Evolutionary conservation across 495 filamentous ascomycete species (phyloP).

Genomic region (Neurospora sp.): DNA sequence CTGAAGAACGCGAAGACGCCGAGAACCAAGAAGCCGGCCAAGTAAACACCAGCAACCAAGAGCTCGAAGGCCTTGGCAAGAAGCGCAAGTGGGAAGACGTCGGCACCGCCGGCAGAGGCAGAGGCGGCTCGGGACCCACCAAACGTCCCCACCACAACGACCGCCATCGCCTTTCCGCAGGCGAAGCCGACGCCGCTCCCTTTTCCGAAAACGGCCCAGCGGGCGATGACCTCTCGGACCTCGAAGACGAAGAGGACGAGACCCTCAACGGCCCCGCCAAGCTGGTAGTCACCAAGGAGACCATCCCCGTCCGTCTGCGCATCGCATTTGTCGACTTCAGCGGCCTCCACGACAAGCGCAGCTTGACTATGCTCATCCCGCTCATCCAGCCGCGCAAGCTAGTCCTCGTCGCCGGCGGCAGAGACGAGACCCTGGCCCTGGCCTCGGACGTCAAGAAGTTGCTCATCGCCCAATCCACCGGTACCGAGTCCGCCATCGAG

Average conservation of each 20-base stretch:
- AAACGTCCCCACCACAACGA: conserved; percentile 27
- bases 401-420: conserved; percentile 72
- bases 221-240: conserved; percentile 42
- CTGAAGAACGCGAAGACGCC: conserved; percentile 81
- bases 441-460: conserved; percentile 75
- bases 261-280: conserved; percentile 61
- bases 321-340: conserved; percentile 86
- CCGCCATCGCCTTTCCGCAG: conserved; percentile 23
- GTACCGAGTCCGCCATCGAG: conserved; percentile 31
- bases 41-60: conserved; percentile 25
- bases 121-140: conserved; percentile 20
- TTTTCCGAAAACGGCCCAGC: conserved; percentile 27
- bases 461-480: conserved; percentile 43
- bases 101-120: conserved; percentile 28
- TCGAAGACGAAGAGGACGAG: conserved; percentile 46
- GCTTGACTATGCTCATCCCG: conserved; percentile 86
- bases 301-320: conserved; percentile 55
- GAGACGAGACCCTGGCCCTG: conserved; percentile 63
- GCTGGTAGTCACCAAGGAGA: conserved; percentile 48
- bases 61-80: conserved; percentile 66
- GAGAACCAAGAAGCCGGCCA: conserved; percentile 49
- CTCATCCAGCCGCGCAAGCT: conserved; percentile 90
- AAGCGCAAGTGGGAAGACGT: conserved; percentile 89
- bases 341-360: conserved; percentile 86
- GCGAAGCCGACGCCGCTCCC: conserved; percentile 30